Base-by-base conservation (phyloP, 2,329 filamentous ascomycete species). In the Biscogniauxia marginata region DNA sequence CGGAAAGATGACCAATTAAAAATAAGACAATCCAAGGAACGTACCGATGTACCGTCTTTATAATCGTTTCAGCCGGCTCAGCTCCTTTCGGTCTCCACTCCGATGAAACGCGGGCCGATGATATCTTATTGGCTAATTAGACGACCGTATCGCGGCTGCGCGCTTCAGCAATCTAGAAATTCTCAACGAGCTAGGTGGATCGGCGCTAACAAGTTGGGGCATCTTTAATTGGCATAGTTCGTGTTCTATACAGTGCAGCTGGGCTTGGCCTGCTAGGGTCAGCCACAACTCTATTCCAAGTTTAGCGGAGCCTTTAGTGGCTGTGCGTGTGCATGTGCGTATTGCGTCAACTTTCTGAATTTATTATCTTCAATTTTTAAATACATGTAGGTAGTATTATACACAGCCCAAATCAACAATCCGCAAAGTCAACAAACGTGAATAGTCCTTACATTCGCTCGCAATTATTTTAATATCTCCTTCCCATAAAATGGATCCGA, bases 401-500 rank as follows among this genome's bases (percentile, higher is more conserved):
- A 21, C 21, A 34, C 13, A 50, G 11, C 18, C 22, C 23, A 18
- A 19, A 25, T 16, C 13, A 18, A 25, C n/a, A 5, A 49, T 1
- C 5, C 7, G 6, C 5, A 4, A 18, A 4, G 18, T 34, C 48
- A 24, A 11, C 19, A 21, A 46, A 11, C 24, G 6, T 11, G 11
- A 11, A 25, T 6, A 25, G 11, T 25, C 24, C 24, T n/a, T n/a
- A n/a, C n/a, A n/a, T n/a, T n/a, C 39, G 19, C 39, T 7, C 47
- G 6, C 21, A 9, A 11, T 13, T 48, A 16, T 34, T 19, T 34
- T 24, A n/a, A n/a, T n/a, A n/a, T n/a, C n/a, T n/a, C n/a, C n/a
- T n/a, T n/a, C n/a, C n/a, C n/a, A n/a, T n/a, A n/a, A n/a, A n/a
- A 65, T 65, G 65, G 55, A 56, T 39, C 54, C 56, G 13, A 22